A percentile compares a stretch with the other conserved stretches of the same genome.
Evolutionary conservation across 129 eudicot genomes (phyloP).

Genomic region (Lactuca saligna): DNA sequence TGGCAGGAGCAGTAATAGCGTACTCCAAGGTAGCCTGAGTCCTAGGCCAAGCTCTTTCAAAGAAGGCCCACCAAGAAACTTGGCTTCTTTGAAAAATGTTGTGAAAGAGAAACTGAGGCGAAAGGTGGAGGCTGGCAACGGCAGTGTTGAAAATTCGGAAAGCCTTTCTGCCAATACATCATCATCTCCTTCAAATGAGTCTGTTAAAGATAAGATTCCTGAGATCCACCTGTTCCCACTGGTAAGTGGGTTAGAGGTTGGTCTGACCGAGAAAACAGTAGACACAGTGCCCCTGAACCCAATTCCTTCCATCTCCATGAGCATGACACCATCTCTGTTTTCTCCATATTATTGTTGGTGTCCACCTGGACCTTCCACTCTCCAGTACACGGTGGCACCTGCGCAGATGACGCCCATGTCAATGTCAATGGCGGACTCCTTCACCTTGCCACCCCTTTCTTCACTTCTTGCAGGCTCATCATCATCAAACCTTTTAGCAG

Average conservation of each 20-base stretch:
- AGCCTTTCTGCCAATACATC: conserved; percentile 30
- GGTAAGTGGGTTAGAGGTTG: conserved; percentile 44
- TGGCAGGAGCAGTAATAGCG: conserved; percentile 30
- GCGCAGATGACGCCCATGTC: conserved; percentile 46
- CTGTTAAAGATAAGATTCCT: conserved; percentile 22
- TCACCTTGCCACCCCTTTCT: conserved; percentile 69
- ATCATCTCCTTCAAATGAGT: conserved; percentile 15
- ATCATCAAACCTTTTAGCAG: conserved; percentile 39
- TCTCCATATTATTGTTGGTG: conserved; percentile 94
- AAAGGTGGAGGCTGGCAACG: conserved; percentile 36
- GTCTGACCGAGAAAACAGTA: conserved; percentile 33
- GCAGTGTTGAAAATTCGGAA: conserved; percentile 30
- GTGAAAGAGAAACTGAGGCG: conserved; percentile 52
- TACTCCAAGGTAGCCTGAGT: conserved; percentile 56
- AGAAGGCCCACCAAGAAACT: conserved; percentile 49
- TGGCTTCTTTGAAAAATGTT: conserved; percentile 41
- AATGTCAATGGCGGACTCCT: conserved; percentile 39
- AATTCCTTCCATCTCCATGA: conserved; percentile 16
- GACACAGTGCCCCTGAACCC: conserved; percentile 25
- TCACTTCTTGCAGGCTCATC: conserved; percentile 47
- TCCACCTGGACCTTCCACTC: conserved; percentile 65
- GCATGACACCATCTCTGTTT: conserved; percentile 27
- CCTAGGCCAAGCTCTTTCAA: conserved; percentile 67
- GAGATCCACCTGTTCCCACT: conserved; percentile 35
- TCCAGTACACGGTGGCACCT: conserved; percentile 45